A percentile compares a stretch with the other conserved stretches of the same genome.
Conservation (phyloP, 768 basidiomycete species). For the Pulveroboletus sp. region DNA sequence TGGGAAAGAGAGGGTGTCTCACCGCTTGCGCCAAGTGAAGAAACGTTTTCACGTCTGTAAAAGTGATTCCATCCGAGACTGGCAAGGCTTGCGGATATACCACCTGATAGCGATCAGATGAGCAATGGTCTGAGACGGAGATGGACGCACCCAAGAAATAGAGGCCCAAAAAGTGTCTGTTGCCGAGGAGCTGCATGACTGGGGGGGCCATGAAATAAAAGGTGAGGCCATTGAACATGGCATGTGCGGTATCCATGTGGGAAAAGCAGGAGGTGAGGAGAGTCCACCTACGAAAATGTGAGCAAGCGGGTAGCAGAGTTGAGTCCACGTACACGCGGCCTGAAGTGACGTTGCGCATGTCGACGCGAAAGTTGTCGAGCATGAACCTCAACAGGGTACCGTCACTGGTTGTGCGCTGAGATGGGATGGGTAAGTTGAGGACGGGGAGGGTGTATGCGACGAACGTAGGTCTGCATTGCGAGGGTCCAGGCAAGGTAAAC, state of each 20-base stretch:
- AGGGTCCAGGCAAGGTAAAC: conserved; percentile 61
- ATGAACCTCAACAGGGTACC: conserved; percentile 45
- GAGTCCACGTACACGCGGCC: conserved; percentile 60
- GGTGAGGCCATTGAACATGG: conserved; percentile 74
- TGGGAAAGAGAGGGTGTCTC: conserved; percentile 11
- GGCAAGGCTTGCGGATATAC: conserved; percentile 51
- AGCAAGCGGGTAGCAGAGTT: background rate
- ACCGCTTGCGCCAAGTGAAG: conserved; percentile 75
- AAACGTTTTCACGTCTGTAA: conserved; percentile 28
- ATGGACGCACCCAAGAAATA: conserved; percentile 63
- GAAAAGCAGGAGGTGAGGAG: conserved; percentile 70
- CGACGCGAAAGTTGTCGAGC: conserved; percentile 60
- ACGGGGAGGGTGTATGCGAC: conserved; percentile 19
- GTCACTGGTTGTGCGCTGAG: conserved; percentile 40
- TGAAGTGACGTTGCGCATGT: conserved; percentile 54
- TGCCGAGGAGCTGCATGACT: conserved; percentile 63
- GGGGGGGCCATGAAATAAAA: conserved; percentile 74
- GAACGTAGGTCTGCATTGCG: conserved; percentile 32
- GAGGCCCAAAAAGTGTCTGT: conserved; percentile 62
- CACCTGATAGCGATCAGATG: conserved; percentile 42
- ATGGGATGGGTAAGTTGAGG: background rate
- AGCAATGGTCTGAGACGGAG: background rate
- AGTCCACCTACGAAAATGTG: conserved; percentile 58
- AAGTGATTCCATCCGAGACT: conserved; percentile 46
- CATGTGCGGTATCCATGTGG: conserved; percentile 57